These are phyloP conservation scores for Caulochytrium protostelioides DNA, from an alignment of 371 early-diverging fungal genomes.

Conservation along the genomic window DNA sequence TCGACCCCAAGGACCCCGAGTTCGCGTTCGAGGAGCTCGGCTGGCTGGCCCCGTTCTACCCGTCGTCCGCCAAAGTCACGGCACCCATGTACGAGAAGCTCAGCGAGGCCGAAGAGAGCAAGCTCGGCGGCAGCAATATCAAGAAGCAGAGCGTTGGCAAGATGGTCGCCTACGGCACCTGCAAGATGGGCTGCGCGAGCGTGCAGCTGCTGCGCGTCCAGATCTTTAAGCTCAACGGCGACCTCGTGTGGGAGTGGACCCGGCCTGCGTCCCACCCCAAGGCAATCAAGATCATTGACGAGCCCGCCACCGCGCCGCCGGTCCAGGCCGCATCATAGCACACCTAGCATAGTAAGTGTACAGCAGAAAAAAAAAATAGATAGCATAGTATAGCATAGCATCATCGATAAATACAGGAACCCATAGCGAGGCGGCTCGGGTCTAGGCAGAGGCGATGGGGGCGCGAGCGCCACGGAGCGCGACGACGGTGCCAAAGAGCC, in stretches of 20 bases:
- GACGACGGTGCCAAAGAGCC: slow-evolving; percentile 16
- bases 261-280: slow-evolving; percentile 22
- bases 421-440: too few species aligned
- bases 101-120: slow-evolving; percentile 11
- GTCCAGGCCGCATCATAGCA: too few species aligned
- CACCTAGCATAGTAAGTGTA: too few species aligned
- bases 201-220: slow-evolving; percentile 11
- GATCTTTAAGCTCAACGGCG: slow-evolving; percentile 5
- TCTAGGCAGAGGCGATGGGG: too few species aligned
- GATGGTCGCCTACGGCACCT: slow-evolving; percentile 9
- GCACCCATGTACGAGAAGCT: slow-evolving; percentile 19
- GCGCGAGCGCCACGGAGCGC: slow-evolving; percentile 6
- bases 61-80: slow-evolving; percentile 5
- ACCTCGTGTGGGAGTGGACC: slow-evolving; percentile 14
- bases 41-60: slow-evolving; percentile 3
- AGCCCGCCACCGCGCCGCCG: slow-evolving; percentile 87
- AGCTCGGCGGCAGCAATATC: slow-evolving; percentile 13
- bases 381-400: too few species aligned
- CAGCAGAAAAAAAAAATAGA: too few species aligned
- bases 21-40: slow-evolving; percentile 11
- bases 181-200: slow-evolving; percentile 17
- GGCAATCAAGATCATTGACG: slow-evolving; percentile 27
- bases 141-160: slow-evolving; percentile 15
- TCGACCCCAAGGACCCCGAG: slow-evolving; percentile 6
- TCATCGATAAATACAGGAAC: too few species aligned